Base-by-base conservation (phyloP, 139 green algal genomes). In the Coelastrella sp. region DNA sequence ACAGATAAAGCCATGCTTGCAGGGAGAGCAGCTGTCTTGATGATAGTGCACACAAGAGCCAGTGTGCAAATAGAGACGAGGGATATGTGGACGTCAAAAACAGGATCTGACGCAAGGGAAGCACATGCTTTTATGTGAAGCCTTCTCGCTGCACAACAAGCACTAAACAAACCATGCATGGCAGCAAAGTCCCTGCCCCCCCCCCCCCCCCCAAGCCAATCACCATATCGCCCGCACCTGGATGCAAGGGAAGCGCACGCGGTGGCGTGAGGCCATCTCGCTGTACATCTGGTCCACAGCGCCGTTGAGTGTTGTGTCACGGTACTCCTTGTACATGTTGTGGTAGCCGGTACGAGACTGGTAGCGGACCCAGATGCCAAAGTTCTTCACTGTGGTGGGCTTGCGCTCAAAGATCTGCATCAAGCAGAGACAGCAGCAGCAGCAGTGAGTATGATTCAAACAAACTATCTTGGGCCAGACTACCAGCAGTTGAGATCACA, bases 351-450 rank as follows among this genome's bases (percentile, higher is more conserved):
- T 99, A 73, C 98, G 96, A 4, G 96, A 99, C 93, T 98, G 95
- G 95, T 99, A 99, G 68, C 98, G 97, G 75, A 99, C 95, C 98
- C 98, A 99, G 84, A 99, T 96, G 91, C 98, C 98, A 94, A 97
- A 99, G 97, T 99, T 99, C 96, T 99, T 99, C 60, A 99, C 94
- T 4, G 95, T 98, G 58, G 98, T 99, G 75, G 97, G 96, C 92
- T 97, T 96, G 92, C 95, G 95, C 96, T 99, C 98, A 88, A 98
- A 98, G 92, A 99, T 99, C 97, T 99, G 93, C 7, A 73, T 7
- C 20, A 57, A 57, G 5, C 57, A 54, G 57, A 10, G 17, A 54
- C 14, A 71, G 8, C 78, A 71, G 19, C 7, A 54, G 73, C n/a
- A 32, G 6, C 73, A 78, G 73, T 19, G 32, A 23, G n/a, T n/a